Conservation (phyloP, 257 asterid species). For the Marsdenia floribunda region DNA sequence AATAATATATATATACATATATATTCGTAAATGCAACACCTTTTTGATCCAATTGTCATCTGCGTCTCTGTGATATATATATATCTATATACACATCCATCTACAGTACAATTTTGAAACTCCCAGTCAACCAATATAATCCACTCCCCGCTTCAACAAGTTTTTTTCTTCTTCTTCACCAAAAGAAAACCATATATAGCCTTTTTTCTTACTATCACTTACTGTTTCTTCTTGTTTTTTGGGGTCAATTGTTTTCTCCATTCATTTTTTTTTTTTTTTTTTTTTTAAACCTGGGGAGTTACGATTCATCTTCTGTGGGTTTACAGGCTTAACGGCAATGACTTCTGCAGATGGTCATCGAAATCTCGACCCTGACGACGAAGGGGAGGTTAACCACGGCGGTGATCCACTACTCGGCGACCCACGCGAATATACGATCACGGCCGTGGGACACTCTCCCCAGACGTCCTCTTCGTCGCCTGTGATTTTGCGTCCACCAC, state of each 20-base stretch:
- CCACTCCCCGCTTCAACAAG: neutral
- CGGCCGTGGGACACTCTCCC: slow-evolving; percentile 36
- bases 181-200: neutral
- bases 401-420: slow-evolving; percentile 49
- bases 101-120: slow-evolving; percentile 1
- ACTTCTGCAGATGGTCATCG: slow-evolving; percentile 23
- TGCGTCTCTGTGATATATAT: neutral
- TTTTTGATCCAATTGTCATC: neutral
- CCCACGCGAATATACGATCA: slow-evolving; percentile 39
- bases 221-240: neutral
- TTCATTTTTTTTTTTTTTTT: too few species aligned
- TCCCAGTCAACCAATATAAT: slow-evolving; percentile 1
- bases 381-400: slow-evolving; percentile 16
- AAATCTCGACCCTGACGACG: slow-evolving; percentile 29
- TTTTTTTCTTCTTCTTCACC: neutral
- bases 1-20: too few species aligned
- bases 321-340: neutral
- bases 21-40: neutral
- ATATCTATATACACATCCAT: too few species aligned
- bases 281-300: too few species aligned
- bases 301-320: neutral
- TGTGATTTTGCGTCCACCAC: neutral
- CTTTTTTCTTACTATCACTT: neutral
- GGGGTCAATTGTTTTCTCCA: neutral
- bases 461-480: slow-evolving; percentile 13